Evolutionary conservation across 148 eudicot genomes (phyloP), one percentile per base, ranked within the genome.

Genomic region (Hydrangea macrophylla): DNA sequence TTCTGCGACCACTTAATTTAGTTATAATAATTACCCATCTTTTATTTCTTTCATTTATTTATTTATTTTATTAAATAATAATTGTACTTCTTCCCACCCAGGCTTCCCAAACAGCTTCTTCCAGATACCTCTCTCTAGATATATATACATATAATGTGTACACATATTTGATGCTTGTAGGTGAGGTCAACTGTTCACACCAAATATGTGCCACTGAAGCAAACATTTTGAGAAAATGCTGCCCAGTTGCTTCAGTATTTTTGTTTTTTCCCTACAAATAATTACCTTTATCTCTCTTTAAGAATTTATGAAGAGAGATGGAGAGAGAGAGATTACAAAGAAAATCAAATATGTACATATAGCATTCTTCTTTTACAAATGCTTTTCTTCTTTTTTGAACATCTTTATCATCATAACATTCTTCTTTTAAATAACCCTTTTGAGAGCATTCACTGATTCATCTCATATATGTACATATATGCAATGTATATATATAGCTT

Each of bases 1-100:
- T 51, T 65, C 24, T n/a, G n/a, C n/a, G n/a, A n/a, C n/a, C 60
- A 67, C 55, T 53, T 67, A 55, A n/a, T 67, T 67, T 50, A 17
- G 13, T 18, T n/a, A n/a, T n/a, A 51, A 13, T 48, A 33, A 66
- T 22, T 33, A 33, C 25, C 36, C 18, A 42, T 11, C 45, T n/a
- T 51, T 3, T n/a, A n/a, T n/a, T 13, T 23, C 1, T 11, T 20
- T 45, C 1, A 17, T 27, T 22, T 23, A 7, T 15, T 23, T 55
- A 5, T 15, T 53, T 27, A 54, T 33, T 54, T 36, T n/a, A n/a
- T n/a, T n/a, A n/a, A n/a, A n/a, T n/a, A n/a, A n/a, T n/a, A n/a
- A n/a, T n/a, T n/a, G n/a, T n/a, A n/a, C n/a, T n/a, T n/a, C n/a
- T n/a, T n/a, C n/a, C n/a, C n/a, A n/a, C n/a, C n/a, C n/a, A n/a